Conservation (phyloP, 805 yeast genomes). For the Ogataea methanolica region DNA sequence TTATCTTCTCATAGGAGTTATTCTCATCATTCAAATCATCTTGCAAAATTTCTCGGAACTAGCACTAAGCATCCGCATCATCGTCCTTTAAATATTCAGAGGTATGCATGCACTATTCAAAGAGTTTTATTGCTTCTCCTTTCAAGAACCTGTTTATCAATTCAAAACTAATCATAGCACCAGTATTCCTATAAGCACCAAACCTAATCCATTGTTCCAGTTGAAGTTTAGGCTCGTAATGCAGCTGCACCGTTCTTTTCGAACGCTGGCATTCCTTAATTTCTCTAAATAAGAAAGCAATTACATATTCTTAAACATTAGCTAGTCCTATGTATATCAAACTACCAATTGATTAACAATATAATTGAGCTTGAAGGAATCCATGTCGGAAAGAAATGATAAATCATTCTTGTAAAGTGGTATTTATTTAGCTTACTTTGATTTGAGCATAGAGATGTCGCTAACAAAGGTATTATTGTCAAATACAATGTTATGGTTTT, state of each 20-base stretch:
- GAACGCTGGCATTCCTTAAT: slow-evolving; percentile 42
- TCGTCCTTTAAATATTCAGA: too few species aligned
- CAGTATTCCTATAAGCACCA: slow-evolving; percentile 46
- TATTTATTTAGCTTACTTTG: too few species aligned
- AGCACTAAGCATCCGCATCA: not conserved
- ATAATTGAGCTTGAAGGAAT: too few species aligned
- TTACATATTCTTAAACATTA: too few species aligned
- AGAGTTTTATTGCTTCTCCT: slow-evolving; percentile 39
- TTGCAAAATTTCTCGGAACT: not conserved
- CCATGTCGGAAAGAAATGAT: too few species aligned
- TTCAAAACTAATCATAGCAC: slow-evolving; percentile 46
- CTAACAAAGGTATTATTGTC: too few species aligned
- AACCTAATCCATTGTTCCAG: slow-evolving; percentile 59
- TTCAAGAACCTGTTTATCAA: slow-evolving; percentile 46
- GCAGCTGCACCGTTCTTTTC: not conserved
- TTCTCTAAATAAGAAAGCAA: slow-evolving; percentile 53
- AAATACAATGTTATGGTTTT: too few species aligned
- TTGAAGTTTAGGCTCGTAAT: slow-evolving; percentile 27
- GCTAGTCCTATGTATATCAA: too few species aligned
- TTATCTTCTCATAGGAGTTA: too few species aligned
- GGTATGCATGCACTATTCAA: not conserved
- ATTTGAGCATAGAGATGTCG: too few species aligned
- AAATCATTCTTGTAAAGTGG: too few species aligned
- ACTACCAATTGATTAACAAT: too few species aligned
- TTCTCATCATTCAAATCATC: not conserved